Conservation (phyloP, 306 rosid genomes). For the Fragaria vesca region DNA sequence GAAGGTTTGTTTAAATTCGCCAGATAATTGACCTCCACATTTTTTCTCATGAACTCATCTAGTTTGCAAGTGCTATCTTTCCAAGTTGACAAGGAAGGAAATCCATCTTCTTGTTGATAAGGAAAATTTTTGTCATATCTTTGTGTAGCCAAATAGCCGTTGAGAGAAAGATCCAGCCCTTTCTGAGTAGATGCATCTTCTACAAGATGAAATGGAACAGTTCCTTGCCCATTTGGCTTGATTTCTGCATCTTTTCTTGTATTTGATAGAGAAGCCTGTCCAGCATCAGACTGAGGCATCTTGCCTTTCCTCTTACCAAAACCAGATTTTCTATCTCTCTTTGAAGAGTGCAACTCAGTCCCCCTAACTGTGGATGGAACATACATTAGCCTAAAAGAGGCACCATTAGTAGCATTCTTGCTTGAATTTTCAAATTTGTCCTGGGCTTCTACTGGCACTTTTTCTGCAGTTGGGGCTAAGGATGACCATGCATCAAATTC, state of each 20-base stretch:
- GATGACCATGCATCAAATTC: conserved; percentile 36
- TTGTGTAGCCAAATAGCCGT: conserved; percentile 42
- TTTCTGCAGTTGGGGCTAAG: conserved; percentile 39
- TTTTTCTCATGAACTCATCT: conserved; percentile 45
- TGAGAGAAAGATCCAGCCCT: conserved; percentile 64
- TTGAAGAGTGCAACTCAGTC: conserved; percentile 30
- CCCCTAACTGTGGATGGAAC: conserved; percentile 37
- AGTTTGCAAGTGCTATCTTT: conserved; percentile 50
- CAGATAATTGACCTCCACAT: conserved; percentile 41
- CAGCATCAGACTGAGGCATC: conserved; percentile 44
- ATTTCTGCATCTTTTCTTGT: conserved; percentile 45
- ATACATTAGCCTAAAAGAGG: conserved; percentile 33
- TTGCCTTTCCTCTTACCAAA: conserved; percentile 57
- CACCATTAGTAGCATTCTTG: conserved; percentile 29
- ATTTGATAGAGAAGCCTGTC: conserved; percentile 36
- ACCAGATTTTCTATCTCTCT: conserved; percentile 50
- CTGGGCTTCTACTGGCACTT: conserved; percentile 33
- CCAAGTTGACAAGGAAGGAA: conserved; percentile 43
- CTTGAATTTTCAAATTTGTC: conserved; percentile 32
- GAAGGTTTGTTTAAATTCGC: conserved; percentile 43
- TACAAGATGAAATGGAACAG: conserved; percentile 38
- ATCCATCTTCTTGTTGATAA: conserved; percentile 50
- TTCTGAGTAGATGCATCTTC: conserved; percentile 43
- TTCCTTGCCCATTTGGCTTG: conserved; percentile 36
- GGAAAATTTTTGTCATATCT: conserved; percentile 45